A percentile compares a stretch with the other conserved stretches of the same genome.
phyloP scores from a whole-genome alignment of 768 basidiomycete genomes.

The Tylopilus plumbeoviolaceoides region DNA sequence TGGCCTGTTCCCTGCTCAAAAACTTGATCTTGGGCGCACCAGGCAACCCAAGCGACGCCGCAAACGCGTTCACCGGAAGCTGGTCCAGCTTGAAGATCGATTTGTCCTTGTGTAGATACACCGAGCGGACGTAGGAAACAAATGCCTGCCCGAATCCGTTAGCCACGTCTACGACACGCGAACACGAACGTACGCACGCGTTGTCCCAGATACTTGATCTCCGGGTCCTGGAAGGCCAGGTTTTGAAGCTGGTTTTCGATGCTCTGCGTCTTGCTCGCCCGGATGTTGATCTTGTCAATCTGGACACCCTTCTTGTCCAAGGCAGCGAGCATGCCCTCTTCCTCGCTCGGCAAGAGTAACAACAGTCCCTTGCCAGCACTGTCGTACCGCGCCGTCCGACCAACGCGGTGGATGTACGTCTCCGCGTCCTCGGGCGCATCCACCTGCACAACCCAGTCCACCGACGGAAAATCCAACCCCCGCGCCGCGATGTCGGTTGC shows the following conservation, averaged over 20 bases:
- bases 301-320: slow-evolving; percentile 70
- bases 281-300: slow-evolving; percentile 81
- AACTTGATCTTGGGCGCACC: slow-evolving; percentile 97
- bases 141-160: slow-evolving; percentile 62
- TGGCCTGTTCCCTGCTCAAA: slow-evolving; percentile 59
- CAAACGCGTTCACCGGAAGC: slow-evolving; percentile 79
- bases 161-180: neutral
- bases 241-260: slow-evolving; percentile 89
- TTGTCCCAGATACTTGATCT: slow-evolving; percentile 96
- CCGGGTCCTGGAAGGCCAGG: slow-evolving; percentile 90
- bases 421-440: slow-evolving; percentile 97
- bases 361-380: slow-evolving; percentile 83
- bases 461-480: slow-evolving; percentile 92
- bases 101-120: slow-evolving; percentile 93
- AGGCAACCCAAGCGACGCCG: slow-evolving; percentile 87
- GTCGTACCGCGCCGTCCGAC: slow-evolving; percentile 91
- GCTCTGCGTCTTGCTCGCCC: slow-evolving; percentile 78
- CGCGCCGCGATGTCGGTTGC: slow-evolving; percentile 97
- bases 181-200: slow-evolving; percentile 48
- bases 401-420: slow-evolving; percentile 96
- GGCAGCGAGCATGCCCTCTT: slow-evolving; percentile 79
- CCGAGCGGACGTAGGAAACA: slow-evolving; percentile 90
- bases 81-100: slow-evolving; percentile 82
- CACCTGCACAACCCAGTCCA: slow-evolving; percentile 95
- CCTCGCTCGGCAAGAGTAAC: slow-evolving; percentile 85